Evolutionary conservation across 257 asterid genomes (phyloP).

Genomic region (Solanum dulcamara): DNA sequence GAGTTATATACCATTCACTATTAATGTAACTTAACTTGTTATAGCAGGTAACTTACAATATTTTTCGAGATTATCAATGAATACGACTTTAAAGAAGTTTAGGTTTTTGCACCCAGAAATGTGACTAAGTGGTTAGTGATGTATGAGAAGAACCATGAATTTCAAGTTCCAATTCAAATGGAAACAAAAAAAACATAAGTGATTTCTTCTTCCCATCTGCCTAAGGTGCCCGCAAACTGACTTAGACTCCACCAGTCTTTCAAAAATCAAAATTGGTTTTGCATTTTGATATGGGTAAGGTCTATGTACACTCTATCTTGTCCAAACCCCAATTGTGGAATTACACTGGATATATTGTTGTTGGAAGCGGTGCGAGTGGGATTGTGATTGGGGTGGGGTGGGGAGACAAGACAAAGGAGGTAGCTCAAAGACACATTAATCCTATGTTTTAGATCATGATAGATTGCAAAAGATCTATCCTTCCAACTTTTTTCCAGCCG

Average conservation of each 20-base stretch:
- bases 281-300: neutral
- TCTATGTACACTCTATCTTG: neutral
- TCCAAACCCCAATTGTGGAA: neutral
- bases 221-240: neutral
- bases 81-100: too few species aligned
- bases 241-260: neutral
- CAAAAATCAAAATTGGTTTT: neutral
- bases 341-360: neutral
- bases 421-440: neutral
- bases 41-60: neutral
- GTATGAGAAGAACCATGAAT: neutral
- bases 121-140: neutral
- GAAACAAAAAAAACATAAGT: neutral
- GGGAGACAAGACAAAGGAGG: neutral
- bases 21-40: neutral
- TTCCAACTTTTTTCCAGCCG: neutral
- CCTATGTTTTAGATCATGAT: neutral
- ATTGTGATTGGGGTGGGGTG: neutral
- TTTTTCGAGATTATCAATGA: neutral
- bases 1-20: neutral
- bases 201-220: neutral
- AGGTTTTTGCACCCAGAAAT: neutral
- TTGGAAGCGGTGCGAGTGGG: neutral
- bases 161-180: neutral
- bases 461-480: neutral